Evolutionary conservation across 306 rosid species (phyloP).

Genomic region (Medicago truncatula): DNA sequence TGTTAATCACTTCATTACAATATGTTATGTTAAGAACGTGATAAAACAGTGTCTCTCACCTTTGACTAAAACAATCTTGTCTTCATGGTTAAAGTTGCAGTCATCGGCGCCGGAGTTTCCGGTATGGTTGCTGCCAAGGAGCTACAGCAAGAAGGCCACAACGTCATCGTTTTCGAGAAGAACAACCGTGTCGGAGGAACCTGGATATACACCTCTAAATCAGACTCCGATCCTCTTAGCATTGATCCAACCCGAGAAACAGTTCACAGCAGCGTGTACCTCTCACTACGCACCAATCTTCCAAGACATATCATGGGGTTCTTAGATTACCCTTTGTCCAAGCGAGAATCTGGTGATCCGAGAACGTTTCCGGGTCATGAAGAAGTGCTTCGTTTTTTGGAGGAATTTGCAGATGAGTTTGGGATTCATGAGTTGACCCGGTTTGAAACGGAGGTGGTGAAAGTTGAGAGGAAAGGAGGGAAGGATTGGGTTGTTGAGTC

Average conservation of each 20-base stretch:
- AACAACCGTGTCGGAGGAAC: constrained; percentile 42
- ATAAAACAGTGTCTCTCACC: no score
- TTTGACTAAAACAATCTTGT: neutral
- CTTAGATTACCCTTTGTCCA: constrained; percentile 36
- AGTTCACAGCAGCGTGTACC: constrained; percentile 41
- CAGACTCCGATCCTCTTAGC: constrained; percentile 40
- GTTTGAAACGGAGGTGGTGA: constrained; percentile 36
- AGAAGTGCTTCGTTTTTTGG: constrained; percentile 43
- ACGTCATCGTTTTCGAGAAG: constrained; percentile 40
- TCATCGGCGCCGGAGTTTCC: constrained; percentile 45
- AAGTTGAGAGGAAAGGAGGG: constrained; percentile 2
- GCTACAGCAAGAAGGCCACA: constrained; percentile 44
- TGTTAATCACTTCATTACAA: no score
- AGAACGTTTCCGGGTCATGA: constrained; percentile 47
- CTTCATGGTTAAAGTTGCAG: constrained; percentile 37
- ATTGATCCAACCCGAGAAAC: constrained; percentile 38
- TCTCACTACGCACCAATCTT: constrained; percentile 43
- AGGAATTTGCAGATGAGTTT: constrained; percentile 41
- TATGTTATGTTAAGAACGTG: no score
- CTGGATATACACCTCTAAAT: constrained; percentile 38
- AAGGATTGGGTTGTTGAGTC: constrained; percentile 38
- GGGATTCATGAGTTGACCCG: constrained; percentile 31
- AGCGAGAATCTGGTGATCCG: constrained; percentile 17
- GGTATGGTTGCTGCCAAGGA: constrained; percentile 47
- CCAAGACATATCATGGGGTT: constrained; percentile 46